Evolutionary conservation across 176 grass and related monocot species (phyloP).

Genomic region (Eragrostis curvula): DNA sequence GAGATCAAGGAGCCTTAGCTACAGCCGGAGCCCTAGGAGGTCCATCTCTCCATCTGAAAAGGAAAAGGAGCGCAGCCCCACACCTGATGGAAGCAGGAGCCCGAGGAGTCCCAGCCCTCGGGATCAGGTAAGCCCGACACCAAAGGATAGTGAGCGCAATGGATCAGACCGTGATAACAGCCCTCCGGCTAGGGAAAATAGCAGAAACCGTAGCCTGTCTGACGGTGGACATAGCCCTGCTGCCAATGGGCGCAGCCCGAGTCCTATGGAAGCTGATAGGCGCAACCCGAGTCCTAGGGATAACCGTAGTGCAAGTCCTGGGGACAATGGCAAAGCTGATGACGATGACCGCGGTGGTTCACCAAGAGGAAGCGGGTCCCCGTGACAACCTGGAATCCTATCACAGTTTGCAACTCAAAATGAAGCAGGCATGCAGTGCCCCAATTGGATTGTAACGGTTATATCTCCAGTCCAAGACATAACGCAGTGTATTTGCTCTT

Average conservation of each 20-base stretch:
- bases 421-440: neutral
- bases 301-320: slow-evolving; percentile 52
- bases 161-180: slow-evolving; percentile 54
- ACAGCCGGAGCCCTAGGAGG: slow-evolving; percentile 81
- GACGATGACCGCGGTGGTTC: neutral
- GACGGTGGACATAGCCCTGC: slow-evolving; percentile 60
- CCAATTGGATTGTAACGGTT: neutral
- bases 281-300: slow-evolving; percentile 55
- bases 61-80: slow-evolving; percentile 54
- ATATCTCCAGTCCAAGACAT: neutral
- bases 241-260: slow-evolving; percentile 49
- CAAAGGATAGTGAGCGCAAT: slow-evolving; percentile 60
- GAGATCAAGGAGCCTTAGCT: slow-evolving; percentile 72
- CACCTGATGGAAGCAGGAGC: slow-evolving; percentile 62
- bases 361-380: slow-evolving; percentile 15
- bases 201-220: slow-evolving; percentile 50
- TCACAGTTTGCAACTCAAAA: neutral
- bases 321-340: slow-evolving; percentile 4
- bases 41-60: slow-evolving; percentile 47
- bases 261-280: slow-evolving; percentile 35
- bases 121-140: slow-evolving; percentile 42
- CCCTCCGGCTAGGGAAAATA: slow-evolving; percentile 46
- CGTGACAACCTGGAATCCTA: slow-evolving; percentile 13
- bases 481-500: neutral
- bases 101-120: slow-evolving; percentile 55